These are phyloP conservation scores for Earliella scabrosa DNA, from an alignment of 1,284 basidiomycete species.

Conservation along the genomic window DNA sequence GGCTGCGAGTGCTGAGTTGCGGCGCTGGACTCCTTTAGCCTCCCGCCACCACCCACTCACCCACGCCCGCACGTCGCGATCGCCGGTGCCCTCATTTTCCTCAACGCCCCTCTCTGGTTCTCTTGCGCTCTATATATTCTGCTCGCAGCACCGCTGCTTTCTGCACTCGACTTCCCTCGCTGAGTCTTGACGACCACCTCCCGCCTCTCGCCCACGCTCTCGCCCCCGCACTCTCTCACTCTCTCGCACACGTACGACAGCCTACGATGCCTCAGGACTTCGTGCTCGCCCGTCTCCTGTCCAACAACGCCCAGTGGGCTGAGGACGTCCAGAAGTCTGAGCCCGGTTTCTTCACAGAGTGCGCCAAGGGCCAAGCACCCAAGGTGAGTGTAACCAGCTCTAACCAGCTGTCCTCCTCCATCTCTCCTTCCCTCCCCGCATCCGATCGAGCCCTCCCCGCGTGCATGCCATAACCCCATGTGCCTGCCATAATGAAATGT, in stretches of 20 bases:
- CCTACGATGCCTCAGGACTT: slow-evolving; percentile 30
- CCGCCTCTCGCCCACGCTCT: no score
- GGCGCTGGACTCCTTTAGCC: not conserved
- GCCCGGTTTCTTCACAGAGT: slow-evolving; percentile 64
- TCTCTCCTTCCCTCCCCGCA: no score
- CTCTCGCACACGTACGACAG: not conserved
- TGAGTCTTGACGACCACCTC: no score
- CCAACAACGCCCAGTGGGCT: slow-evolving; percentile 67
- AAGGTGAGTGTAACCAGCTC: slow-evolving; percentile 48
- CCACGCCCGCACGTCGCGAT: not conserved
- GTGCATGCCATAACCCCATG: no score
- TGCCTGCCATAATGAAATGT: not conserved
- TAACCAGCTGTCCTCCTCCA: no score
- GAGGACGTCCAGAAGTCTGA: slow-evolving; percentile 56
- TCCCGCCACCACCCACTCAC: not conserved
- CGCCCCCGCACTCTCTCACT: no score
- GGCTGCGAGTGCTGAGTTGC: no score
- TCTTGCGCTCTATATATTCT: not conserved
- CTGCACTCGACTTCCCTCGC: not conserved
- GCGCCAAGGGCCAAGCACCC: slow-evolving; percentile 71
- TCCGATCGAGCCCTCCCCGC: no score
- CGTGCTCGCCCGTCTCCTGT: slow-evolving; percentile 50
- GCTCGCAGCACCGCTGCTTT: not conserved
- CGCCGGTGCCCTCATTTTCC: not conserved
- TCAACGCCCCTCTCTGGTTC: not conserved